These are phyloP conservation scores for Coleophoma cylindrospora DNA, from an alignment of 2,329 filamentous ascomycete genomes.

Conservation along the genomic window DNA sequence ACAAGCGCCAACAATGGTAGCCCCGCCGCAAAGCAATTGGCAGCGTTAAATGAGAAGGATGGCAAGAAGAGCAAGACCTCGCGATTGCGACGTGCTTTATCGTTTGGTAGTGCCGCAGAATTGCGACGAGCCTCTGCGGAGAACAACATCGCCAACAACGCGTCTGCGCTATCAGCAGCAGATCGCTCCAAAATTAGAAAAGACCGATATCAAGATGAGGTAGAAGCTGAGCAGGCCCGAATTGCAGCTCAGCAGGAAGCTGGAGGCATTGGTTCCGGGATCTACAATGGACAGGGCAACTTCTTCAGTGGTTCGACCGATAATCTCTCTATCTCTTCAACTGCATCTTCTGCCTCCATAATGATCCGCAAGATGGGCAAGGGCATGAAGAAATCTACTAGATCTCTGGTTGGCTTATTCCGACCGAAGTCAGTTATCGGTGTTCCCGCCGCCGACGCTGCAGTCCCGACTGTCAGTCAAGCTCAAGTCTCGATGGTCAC, in stretches of 20 bases:
- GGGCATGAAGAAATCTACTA: slow-evolving; percentile 91
- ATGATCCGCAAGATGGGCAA: slow-evolving; percentile 99
- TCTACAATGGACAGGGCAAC: slow-evolving; percentile 81
- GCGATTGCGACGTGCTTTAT: slow-evolving; percentile 84
- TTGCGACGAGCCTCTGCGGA: slow-evolving; percentile 70
- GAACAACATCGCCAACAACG: slow-evolving; percentile 39
- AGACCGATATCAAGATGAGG: slow-evolving; percentile 53
- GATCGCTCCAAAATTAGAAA: slow-evolving; percentile 59
- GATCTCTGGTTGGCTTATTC: slow-evolving; percentile 91
- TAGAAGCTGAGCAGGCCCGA: slow-evolving; percentile 82
- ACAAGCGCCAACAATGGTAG: slow-evolving; percentile 30
- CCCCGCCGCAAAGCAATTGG: slow-evolving; percentile 77
- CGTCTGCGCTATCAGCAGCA: slow-evolving; percentile 15
- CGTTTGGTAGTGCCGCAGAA: slow-evolving; percentile 92
- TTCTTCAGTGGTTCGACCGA: slow-evolving; percentile 90
- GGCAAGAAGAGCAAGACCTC: slow-evolving; percentile 80
- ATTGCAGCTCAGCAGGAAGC: slow-evolving; percentile 93
- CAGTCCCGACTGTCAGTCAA: slow-evolving; percentile 62
- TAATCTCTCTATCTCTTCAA: slow-evolving; percentile 87
- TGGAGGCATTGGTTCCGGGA: slow-evolving; percentile 83
- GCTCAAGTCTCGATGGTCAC: slow-evolving; percentile 94
- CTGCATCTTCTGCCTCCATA: slow-evolving; percentile 81
- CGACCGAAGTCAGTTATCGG: slow-evolving; percentile 89
- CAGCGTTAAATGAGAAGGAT: slow-evolving; percentile 82
- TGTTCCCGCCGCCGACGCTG: slow-evolving; percentile 64